Percentiles rank a stretch among this genome's conserved stretches.
Conservation (phyloP, 345 rosid genomes). For the Gossypium rotundifolium region DNA sequence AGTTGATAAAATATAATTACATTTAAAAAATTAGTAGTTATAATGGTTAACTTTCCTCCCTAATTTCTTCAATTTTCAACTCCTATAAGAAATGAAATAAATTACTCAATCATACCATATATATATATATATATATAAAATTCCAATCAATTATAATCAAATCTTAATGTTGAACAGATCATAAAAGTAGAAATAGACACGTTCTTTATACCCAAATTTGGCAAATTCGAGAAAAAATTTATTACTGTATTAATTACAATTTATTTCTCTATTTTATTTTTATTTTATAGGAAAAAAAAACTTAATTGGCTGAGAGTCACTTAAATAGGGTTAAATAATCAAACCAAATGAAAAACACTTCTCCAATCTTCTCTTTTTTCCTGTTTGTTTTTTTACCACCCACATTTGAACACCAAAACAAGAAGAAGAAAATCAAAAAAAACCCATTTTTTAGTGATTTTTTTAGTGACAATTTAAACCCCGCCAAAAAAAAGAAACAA, state of each 20-base stretch:
- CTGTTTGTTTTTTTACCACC: background rate
- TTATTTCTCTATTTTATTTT: background rate
- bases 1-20: no score
- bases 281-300: no score
- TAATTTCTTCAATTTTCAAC: no score
- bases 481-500: background rate
- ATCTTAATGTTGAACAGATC: background rate
- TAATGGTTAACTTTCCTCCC: no score
- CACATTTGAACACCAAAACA: background rate
- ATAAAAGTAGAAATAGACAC: background rate
- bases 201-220: constrained; percentile 5
- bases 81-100: no score
- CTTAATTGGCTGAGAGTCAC: background rate
- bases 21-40: no score
- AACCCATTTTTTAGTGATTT: no score
- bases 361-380: background rate
- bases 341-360: background rate
- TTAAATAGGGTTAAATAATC: background rate
- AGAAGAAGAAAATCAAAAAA: background rate
- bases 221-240: background rate
- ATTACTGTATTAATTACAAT: background rate
- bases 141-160: no score
- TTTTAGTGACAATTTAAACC: background rate
- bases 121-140: no score
- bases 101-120: no score